Conservation (phyloP, 2,329 filamentous ascomycete species). For the Ophiognomonia clavigignenti-juglandacearum region DNA sequence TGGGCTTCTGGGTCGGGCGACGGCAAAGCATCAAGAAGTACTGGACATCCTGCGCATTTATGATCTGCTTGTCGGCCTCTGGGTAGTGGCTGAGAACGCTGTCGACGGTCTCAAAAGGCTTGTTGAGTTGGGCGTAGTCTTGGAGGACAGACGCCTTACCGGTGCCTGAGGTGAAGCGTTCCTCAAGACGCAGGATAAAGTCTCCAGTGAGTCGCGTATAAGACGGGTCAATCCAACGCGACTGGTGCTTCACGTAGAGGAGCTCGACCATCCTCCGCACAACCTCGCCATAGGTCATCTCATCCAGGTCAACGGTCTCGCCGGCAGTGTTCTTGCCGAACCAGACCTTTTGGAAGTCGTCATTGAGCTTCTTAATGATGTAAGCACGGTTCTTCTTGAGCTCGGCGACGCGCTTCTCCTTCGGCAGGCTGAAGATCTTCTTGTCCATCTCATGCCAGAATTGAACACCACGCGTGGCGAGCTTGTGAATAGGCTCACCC, state of each 20-base stretch:
- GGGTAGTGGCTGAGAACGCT: constrained; percentile 79
- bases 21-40: constrained; percentile 93
- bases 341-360: constrained; percentile 96
- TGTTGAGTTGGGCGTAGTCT: constrained; percentile 80
- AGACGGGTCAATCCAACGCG: constrained; percentile 85
- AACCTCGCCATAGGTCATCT: constrained; percentile 93
- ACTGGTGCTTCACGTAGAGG: constrained; percentile 86
- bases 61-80: constrained; percentile 82
- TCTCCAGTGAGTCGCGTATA: constrained; percentile 81
- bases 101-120: constrained; percentile 74
- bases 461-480: constrained; percentile 88
- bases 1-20: constrained; percentile 88
- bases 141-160: constrained; percentile 80
- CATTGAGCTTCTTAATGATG: constrained; percentile 94
- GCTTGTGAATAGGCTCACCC: constrained; percentile 99
- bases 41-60: constrained; percentile 97
- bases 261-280: constrained; percentile 82
- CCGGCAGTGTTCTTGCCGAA: constrained; percentile 82
- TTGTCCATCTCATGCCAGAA: constrained; percentile 99
- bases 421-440: constrained; percentile 95
- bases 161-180: constrained; percentile 75
- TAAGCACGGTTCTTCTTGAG: constrained; percentile 84
- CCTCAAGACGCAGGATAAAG: constrained; percentile 94
- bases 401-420: constrained; percentile 85
- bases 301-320: constrained; percentile 79